Conservation (phyloP, 202 grass and related monocot species). For the Carex arenaria region DNA sequence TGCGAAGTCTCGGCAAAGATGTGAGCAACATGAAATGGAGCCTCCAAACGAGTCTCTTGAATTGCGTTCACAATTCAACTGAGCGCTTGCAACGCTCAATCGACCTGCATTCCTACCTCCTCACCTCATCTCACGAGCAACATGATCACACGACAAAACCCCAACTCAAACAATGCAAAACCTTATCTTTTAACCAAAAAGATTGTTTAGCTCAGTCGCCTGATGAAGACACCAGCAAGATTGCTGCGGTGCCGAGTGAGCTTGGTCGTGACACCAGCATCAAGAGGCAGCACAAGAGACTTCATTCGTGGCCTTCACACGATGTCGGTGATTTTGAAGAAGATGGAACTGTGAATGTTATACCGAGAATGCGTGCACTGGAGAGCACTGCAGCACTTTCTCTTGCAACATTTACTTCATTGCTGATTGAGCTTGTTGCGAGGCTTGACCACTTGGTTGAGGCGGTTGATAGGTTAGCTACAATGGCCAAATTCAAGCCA, state of each 20-base stretch:
- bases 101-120: conserved; percentile 65
- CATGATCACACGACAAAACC: conserved; percentile 20
- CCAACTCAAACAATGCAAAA: conserved; percentile 32
- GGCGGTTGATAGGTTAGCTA: conserved; percentile 66
- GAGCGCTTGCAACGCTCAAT: conserved; percentile 66
- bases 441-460: conserved; percentile 89
- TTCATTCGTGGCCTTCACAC: conserved; percentile 69
- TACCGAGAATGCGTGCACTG: conserved; percentile 55
- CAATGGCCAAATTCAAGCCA: conserved; percentile 62
- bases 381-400: conserved; percentile 70
- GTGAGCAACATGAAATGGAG: conserved; percentile 70
- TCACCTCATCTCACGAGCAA: conserved; percentile 35
- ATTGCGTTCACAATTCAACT: conserved; percentile 52
- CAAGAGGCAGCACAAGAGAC: conserved; percentile 59
- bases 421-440: conserved; percentile 75
- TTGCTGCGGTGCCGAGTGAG: conserved; percentile 2
- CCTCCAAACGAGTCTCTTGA: conserved; percentile 55
- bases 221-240: conserved; percentile 26
- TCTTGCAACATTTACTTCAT: conserved; percentile 56
- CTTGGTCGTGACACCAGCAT: conserved; percentile 57
- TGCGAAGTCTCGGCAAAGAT: conserved; percentile 55
- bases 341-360: conserved; percentile 29
- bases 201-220: conserved; percentile 18
- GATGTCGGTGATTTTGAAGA: conserved; percentile 44
- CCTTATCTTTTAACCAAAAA: conserved; percentile 40